Evolutionary conservation across 495 filamentous ascomycete genomes (phyloP), one percentile per base, ranked within the genome.

Genomic region (Penicillium roqueforti): DNA sequence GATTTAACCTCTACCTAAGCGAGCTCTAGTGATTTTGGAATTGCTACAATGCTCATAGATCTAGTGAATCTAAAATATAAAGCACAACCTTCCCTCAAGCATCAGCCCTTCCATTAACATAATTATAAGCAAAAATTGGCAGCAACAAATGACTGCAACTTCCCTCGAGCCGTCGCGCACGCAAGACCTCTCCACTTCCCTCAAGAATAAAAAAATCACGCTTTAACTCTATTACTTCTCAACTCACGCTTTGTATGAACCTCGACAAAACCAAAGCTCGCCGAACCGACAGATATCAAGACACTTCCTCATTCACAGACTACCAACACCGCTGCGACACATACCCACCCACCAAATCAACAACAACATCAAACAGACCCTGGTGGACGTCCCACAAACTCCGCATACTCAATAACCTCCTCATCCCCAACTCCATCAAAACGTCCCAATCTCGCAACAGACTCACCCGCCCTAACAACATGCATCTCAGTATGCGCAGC

Each of bases 161-260:
- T 7, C 0, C 63, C 64, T 25, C 48, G 1, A 26, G 62, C 61
- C 38, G 55, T 65, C 47, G 36, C 25, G 36, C 19, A 7, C 44
- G 37, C 53, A 71, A 54, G 10, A 29, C 52, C 10, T 52, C 28
- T 4, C 23, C 32, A 47, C 61, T 57, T 9, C 59, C 61, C 51
- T 63, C 36, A 8, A 73, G 64, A 49, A 74, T 66, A 38, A 73
- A 72, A 72, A 41, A 67, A 71, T 34, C 63, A 47, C 3, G 65
- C 66, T 5, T 60, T 56, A 5, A 75, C 56, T 0, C 41, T 52
- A 29, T 58, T 53, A 43, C 55, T 65, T 1, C 43, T 22, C 9
- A 60, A 20, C 25, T 60, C 60, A 6, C 25, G 36, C 44, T 51
- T 52, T 20, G 31, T 13, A 79, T 77, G 69, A 70, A 77, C 57